phyloP scores from a whole-genome alignment of 306 rosid species.

The Vachellia collinsii region DNA sequence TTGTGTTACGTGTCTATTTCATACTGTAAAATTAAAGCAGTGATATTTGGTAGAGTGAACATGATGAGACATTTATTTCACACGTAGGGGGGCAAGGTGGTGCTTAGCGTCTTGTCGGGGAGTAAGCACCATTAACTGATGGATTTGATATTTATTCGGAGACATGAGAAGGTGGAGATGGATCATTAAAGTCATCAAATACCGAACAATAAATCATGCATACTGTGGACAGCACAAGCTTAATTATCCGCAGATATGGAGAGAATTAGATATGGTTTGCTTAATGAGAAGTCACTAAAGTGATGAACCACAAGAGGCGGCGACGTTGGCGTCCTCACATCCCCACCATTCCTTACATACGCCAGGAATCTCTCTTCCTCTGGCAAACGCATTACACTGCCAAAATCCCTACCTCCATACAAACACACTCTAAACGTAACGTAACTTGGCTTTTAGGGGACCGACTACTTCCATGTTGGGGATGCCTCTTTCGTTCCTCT shows the following conservation, averaged over 20 bases:
- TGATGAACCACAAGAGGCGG: no score
- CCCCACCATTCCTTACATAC: constrained; percentile 51
- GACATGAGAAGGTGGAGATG: constrained; percentile 15
- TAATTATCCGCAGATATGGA: no score
- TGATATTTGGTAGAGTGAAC: neutral
- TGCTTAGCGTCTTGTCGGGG: neutral
- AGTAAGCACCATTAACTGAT: neutral
- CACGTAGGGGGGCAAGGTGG: neutral
- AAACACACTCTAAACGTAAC: neutral
- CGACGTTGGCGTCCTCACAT: no score
- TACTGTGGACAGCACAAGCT: no score
- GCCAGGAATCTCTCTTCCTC: constrained; percentile 68
- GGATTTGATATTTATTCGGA: neutral
- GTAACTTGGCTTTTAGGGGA: neutral
- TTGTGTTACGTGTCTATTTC: no score
- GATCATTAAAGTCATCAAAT: neutral
- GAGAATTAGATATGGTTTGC: no score
- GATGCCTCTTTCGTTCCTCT: neutral
- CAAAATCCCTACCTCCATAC: constrained; percentile 31
- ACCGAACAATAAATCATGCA: no score
- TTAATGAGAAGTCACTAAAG: no score
- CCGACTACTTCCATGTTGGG: neutral
- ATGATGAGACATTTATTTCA: neutral
- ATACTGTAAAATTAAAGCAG: no score
- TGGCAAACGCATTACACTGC: neutral